Percentiles rank a stretch among this genome's conserved stretches.
phyloP scores from a whole-genome alignment of 1,139 yeast genomes.

The Candida albicans region DNA sequence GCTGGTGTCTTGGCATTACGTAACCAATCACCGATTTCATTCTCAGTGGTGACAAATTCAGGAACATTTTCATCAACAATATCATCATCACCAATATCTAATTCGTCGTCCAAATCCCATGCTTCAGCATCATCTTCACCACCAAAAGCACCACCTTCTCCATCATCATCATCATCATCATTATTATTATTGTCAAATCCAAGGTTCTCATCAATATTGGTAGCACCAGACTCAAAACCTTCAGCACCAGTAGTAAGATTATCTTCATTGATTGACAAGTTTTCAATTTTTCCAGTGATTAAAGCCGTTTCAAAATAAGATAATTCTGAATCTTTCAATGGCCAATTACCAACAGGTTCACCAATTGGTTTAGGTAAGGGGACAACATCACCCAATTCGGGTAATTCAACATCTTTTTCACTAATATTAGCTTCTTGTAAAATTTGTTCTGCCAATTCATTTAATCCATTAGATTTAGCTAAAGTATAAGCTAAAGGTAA shows the following conservation, averaged over 20 bases:
- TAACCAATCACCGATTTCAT: conserved; percentile 80
- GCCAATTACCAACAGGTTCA: conserved; percentile 69
- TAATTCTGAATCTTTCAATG: conserved; percentile 67
- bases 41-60: conserved; percentile 35
- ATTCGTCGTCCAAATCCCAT: conserved; percentile 51
- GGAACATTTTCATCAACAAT: conserved; percentile 23
- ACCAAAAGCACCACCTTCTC: conserved; percentile 45
- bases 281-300: conserved; percentile 70
- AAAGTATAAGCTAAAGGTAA: conserved; percentile 89
- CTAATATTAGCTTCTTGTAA: conserved; percentile 67
- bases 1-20: conserved; percentile 91
- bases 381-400: conserved; percentile 48
- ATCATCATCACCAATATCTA: conserved; percentile 43
- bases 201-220: neutral
- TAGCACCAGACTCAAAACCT: conserved; percentile 9
- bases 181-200: conserved; percentile 10
- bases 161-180: conserved; percentile 24
- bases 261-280: conserved; percentile 55
- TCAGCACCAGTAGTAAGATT: conserved; percentile 21
- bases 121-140: conserved; percentile 55
- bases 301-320: conserved; percentile 87
- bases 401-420: conserved; percentile 61
- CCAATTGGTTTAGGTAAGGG: conserved; percentile 48
- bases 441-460: conserved; percentile 69
- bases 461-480: conserved; percentile 84